Percentiles rank a stretch among this genome's conserved stretches.
These are phyloP conservation scores for Pinus taeda DNA, from an alignment of 75 land plant species.

Conservation along the genomic window DNA sequence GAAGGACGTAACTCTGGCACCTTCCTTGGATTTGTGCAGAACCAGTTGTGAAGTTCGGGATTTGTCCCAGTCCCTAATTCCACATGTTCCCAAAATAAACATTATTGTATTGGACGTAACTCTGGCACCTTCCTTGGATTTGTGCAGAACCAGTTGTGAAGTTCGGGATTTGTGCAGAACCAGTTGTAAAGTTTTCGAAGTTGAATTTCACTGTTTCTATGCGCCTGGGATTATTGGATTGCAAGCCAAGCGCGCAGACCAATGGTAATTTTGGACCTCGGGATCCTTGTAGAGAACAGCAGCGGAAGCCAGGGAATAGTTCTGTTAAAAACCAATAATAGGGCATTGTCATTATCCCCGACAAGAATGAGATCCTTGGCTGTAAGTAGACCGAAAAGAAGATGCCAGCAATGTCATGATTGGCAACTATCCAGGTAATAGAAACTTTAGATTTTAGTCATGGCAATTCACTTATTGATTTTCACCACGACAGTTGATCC, in stretches of 20 bases:
- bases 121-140: constrained; percentile 65
- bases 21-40: constrained; percentile 51
- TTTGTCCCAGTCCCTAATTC: too few relatives aligned
- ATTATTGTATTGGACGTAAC: constrained; percentile 11
- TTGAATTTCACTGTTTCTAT: constrained; percentile 58
- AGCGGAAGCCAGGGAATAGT: constrained; percentile 36
- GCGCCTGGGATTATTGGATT: constrained; percentile 92
- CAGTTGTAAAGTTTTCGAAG: constrained; percentile 47
- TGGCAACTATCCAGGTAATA: constrained; percentile 80
- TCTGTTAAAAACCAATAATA: constrained; percentile 35
- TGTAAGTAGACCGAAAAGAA: constrained; percentile 72
- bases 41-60: too few relatives aligned
- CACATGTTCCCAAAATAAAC: too few relatives aligned
- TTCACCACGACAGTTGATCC: too few relatives aligned
- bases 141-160: constrained; percentile 55
- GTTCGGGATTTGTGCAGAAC: constrained; percentile 31
- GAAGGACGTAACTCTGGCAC: constrained; percentile 67
- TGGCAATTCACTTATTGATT: too few relatives aligned
- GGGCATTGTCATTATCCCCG: constrained; percentile 32
- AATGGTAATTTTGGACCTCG: constrained; percentile 60
- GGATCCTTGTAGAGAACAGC: constrained; percentile 60
- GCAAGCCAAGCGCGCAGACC: constrained; percentile 53
- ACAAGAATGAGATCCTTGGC: constrained; percentile 41
- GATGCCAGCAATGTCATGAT: constrained; percentile 58
- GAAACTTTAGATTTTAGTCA: not conserved